These are phyloP conservation scores for Naganishia antarctica DNA, from an alignment of 768 basidiomycete species.

Conservation along the genomic window DNA sequence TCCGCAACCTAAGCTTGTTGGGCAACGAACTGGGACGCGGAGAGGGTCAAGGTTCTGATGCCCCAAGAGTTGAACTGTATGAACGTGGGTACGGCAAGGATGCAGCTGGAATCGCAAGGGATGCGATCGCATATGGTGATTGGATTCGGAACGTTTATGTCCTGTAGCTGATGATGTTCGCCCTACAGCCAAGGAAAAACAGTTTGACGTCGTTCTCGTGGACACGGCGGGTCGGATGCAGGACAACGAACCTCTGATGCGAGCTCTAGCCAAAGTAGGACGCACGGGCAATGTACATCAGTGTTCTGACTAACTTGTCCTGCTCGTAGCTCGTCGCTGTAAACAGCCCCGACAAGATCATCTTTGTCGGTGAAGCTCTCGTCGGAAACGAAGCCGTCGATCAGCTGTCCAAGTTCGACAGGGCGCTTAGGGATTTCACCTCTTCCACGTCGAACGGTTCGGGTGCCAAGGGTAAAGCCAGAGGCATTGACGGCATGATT, in stretches of 20 bases:
- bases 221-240: constrained; percentile 99
- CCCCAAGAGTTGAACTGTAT: constrained; percentile 69
- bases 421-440: constrained; percentile 86
- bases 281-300: constrained; percentile 51
- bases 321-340: constrained; percentile 65
- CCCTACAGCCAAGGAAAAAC: constrained; percentile 68
- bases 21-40: constrained; percentile 51
- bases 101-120: constrained; percentile 94
- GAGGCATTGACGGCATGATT: constrained; percentile 97
- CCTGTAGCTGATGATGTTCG: not conserved
- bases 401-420: constrained; percentile 93
- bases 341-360: constrained; percentile 93
- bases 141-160: constrained; percentile 18
- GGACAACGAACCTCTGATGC: constrained; percentile 99
- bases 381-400: constrained; percentile 99
- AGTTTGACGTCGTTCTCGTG: constrained; percentile 93
- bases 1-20: constrained; percentile 84
- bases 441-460: constrained; percentile 55
- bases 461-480: constrained; percentile 44
- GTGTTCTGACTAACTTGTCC: not conserved
- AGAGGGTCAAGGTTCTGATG: constrained; percentile 55
- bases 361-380: constrained; percentile 96
- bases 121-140: constrained; percentile 84
- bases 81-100: constrained; percentile 98
- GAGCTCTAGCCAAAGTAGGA: constrained; percentile 75